These are phyloP conservation scores for Eragrostis tef DNA, from an alignment of 202 grass and related monocot species.

Conservation along the genomic window DNA sequence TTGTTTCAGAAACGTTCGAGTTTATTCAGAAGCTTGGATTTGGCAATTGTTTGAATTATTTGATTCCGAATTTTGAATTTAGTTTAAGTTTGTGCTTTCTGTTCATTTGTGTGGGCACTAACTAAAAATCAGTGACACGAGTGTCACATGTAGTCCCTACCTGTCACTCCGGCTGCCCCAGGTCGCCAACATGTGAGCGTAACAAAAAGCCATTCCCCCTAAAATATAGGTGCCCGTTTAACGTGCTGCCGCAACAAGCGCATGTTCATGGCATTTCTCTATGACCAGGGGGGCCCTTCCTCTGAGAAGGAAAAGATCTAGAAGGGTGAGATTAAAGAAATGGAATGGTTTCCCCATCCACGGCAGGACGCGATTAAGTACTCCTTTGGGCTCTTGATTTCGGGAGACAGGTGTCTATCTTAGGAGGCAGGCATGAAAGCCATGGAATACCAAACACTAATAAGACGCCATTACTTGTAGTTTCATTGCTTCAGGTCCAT, in stretches of 20 bases:
- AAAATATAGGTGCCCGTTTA: constrained; percentile 7
- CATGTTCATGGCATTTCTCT: not conserved
- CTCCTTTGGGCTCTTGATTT: not conserved
- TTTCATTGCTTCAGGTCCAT: not conserved
- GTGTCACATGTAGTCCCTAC: too few species aligned
- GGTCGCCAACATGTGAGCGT: not conserved
- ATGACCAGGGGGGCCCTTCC: not conserved
- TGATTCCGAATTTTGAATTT: too few species aligned
- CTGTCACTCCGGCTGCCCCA: not conserved
- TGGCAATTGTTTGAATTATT: too few species aligned
- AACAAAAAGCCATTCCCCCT: too few species aligned
- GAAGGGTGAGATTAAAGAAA: constrained; percentile 37
- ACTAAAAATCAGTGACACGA: too few species aligned
- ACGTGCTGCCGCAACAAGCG: constrained; percentile 24
- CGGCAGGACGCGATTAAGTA: constrained; percentile 26
- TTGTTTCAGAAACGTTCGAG: too few species aligned
- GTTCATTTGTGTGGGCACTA: too few species aligned
- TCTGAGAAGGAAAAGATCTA: constrained; percentile 9
- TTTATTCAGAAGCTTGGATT: too few species aligned
- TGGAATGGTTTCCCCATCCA: constrained; percentile 21
- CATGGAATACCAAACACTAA: constrained; percentile 16
- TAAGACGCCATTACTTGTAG: not conserved
- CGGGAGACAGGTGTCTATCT: not conserved
- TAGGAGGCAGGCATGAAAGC: constrained; percentile 11
- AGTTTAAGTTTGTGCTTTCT: too few species aligned